These are phyloP conservation scores for Yamadazyma triangularis DNA, from an alignment of 1,139 yeast genomes.

Conservation along the genomic window DNA sequence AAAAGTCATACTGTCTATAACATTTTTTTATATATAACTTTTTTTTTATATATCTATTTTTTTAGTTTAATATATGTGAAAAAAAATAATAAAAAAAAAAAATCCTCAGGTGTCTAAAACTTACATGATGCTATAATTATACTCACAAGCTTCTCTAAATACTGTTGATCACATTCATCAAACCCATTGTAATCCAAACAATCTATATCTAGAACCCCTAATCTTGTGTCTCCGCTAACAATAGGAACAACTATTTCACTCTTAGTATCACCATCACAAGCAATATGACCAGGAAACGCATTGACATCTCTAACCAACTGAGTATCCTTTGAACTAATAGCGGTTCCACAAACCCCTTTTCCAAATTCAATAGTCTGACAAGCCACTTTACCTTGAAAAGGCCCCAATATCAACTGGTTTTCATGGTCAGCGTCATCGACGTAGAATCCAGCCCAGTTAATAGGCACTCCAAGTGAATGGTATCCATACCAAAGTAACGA, in stretches of 20 bases:
- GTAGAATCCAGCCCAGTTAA: conserved; percentile 96
- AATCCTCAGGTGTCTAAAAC: conserved; percentile 54
- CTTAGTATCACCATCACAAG: conserved; percentile 92
- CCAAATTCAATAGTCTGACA: conserved; percentile 80
- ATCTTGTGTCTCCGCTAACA: conserved; percentile 33
- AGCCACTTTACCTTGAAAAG: conserved; percentile 96
- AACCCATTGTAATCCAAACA: conserved; percentile 65
- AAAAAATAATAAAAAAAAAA: too few relatives aligned
- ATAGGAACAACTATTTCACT: conserved; percentile 94
- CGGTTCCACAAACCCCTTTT: conserved; percentile 87
- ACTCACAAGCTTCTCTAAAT: conserved; percentile 56
- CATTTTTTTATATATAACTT: too few relatives aligned
- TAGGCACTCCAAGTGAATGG: conserved; percentile 49
- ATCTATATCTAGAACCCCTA: conserved; percentile 87
- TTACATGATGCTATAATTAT: conserved; percentile 50
- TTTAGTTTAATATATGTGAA: too few relatives aligned
- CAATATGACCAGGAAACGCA: conserved; percentile 86
- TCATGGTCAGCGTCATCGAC: conserved; percentile 33
- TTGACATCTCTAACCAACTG: conserved; percentile 78
- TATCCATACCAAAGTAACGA: conserved; percentile 88
- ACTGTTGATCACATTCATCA: conserved; percentile 53
- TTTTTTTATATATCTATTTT: too few relatives aligned
- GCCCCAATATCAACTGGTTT: conserved; percentile 70
- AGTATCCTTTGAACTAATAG: conserved; percentile 54
- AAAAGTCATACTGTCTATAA: too few relatives aligned